phyloP scores from a whole-genome alignment of 73 alveolate species.

The Effrenium voratum region DNA sequence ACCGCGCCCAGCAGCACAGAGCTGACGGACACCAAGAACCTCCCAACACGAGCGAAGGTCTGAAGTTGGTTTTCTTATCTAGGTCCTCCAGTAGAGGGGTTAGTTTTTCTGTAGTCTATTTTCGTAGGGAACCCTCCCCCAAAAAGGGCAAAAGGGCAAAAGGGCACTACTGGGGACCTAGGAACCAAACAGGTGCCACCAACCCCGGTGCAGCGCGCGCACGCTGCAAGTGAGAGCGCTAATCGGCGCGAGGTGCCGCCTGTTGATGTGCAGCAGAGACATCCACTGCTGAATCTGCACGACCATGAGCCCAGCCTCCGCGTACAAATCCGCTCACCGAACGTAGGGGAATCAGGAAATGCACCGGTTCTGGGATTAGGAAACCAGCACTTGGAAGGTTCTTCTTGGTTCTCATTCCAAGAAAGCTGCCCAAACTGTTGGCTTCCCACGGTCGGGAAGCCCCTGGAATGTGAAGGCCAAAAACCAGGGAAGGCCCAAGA shows the following conservation, averaged over 20 bases:
- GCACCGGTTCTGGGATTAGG: too few species aligned
- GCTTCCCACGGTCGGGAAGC: too few species aligned
- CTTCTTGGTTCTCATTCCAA: too few species aligned
- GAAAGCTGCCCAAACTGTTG: too few species aligned
- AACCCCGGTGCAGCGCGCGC: not conserved
- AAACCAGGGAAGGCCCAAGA: too few species aligned
- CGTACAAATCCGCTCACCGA: too few species aligned
- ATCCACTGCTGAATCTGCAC: slow-evolving; percentile 85
- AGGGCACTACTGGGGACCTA: not conserved
- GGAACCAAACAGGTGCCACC: not conserved
- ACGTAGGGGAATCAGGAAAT: too few species aligned
- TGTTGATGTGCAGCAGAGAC: slow-evolving; percentile 45
- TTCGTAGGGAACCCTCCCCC: not conserved
- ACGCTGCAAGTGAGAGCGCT: too few species aligned
- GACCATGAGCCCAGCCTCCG: slow-evolving; percentile 51
- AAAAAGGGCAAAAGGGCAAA: not conserved
- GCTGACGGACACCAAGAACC: slow-evolving; percentile 47
- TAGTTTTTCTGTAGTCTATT: not conserved
- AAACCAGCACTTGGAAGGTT: too few species aligned
- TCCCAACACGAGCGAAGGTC: not conserved
- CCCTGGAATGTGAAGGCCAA: too few species aligned
- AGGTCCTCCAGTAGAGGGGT: not conserved
- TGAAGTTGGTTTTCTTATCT: not conserved
- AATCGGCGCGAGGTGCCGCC: not conserved
- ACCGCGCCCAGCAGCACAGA: not conserved